Base-by-base conservation (phyloP, 2,329 filamentous ascomycete genomes). In the Calonectria honghensis region DNA sequence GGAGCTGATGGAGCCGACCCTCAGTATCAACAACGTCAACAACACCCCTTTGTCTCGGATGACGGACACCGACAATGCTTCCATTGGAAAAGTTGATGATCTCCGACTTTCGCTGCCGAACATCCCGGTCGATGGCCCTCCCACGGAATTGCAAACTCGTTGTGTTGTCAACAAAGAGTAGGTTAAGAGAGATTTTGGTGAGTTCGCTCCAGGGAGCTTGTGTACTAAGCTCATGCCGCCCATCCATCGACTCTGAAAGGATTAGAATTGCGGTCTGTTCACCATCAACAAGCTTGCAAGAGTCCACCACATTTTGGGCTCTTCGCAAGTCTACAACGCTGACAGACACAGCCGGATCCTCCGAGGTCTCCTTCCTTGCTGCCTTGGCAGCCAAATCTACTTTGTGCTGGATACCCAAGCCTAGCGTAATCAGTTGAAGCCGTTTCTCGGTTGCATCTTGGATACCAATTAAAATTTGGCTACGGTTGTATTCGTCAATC, bases 131-230 rank as follows among this genome's bases (percentile, higher is more conserved):
- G 24, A 89, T 83, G 70, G 86, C 85, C 54, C 89, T 88, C 24
- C 89, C 88, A 63, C 87, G 85, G 75, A 90, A 91, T 68, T 91
- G 91, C 48, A 94, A 85, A 72, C 88, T 90, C 79, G 91, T 89
- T 32, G 90, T 87, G 76, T 94, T 91, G 72, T 92, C 89, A 29
- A 92, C 83, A 73, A 89, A 88, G 27, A 95, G 85, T 35, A 88
- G 79, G 2, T 94, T 93, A 2, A 95, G 84, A 0, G 89, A 86
- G n/a, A 96, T 85, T 54, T 91, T 92, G n/a, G 92, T 91, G 16
- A 94, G 88, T 68, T 90, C 90, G 72, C 93, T 93, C 94, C 94
- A 96, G 0, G 94, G 94, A 7, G 93, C 93, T 83, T 96, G 94
- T 13, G 95, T 86, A 77, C 93, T 94, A 20, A 96, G 84, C 80